These are phyloP conservation scores for Russula foetens DNA, from an alignment of 768 basidiomycete genomes.

Conservation along the genomic window DNA sequence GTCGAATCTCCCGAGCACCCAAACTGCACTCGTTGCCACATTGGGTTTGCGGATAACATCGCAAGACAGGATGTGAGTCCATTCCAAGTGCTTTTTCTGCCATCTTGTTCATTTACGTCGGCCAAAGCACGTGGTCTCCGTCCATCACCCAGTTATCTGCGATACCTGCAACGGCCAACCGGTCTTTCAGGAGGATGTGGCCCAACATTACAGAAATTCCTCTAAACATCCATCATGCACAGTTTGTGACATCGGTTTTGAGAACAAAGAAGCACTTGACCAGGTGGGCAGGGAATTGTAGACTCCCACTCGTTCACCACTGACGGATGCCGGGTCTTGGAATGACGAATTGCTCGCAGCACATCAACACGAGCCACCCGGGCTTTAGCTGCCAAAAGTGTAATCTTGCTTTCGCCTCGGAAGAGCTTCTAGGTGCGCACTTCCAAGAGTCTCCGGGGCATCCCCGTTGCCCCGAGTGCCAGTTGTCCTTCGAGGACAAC, in stretches of 20 bases:
- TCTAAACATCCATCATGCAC: conserved; percentile 10
- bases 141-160: conserved; percentile 17
- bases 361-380: conserved; percentile 8
- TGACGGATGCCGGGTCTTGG: neutral
- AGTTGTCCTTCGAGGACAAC: conserved; percentile 35
- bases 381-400: conserved; percentile 10
- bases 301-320: neutral
- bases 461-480: conserved; percentile 38
- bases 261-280: conserved; percentile 9
- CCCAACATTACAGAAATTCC: conserved; percentile 12
- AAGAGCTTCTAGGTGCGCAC: conserved; percentile 10
- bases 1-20: conserved; percentile 38
- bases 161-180: conserved; percentile 11
- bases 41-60: conserved; percentile 33
- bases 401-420: conserved; percentile 9
- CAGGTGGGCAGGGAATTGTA: conserved; percentile 2
- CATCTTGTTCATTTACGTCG: neutral
- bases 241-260: conserved; percentile 16
- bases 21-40: conserved; percentile 37
- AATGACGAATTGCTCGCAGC: conserved; percentile 1
- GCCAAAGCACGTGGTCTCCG: conserved; percentile 26
- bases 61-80: conserved; percentile 30
- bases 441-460: conserved; percentile 32
- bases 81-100: neutral
- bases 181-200: conserved; percentile 15